Evolutionary conservation across 176 grass and related monocot species (phyloP).

Genomic region (Tillandsia fasciculata): DNA sequence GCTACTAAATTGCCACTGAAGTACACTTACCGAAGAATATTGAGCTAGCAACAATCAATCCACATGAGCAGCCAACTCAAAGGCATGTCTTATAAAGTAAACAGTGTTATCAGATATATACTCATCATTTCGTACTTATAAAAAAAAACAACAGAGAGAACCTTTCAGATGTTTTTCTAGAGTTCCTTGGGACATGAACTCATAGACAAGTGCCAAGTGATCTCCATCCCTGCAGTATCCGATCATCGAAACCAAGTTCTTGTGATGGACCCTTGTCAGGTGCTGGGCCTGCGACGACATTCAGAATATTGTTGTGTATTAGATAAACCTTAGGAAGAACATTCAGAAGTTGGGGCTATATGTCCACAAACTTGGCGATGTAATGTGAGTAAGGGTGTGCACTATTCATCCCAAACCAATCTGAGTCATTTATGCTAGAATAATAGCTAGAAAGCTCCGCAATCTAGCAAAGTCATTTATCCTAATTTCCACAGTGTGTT

Average conservation of each 20-base stretch:
- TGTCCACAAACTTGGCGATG: not conserved
- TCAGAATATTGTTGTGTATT: not conserved
- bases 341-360: not conserved
- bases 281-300: conserved; percentile 32
- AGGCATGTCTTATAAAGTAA: not conserved
- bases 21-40: too few species aligned
- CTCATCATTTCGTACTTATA: not conserved
- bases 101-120: not conserved
- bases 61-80: not conserved
- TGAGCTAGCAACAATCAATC: not conserved
- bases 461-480: too few species aligned
- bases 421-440: too few species aligned
- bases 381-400: too few species aligned
- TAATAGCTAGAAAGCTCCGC: too few species aligned
- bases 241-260: conserved; percentile 45
- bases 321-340: not conserved
- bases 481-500: too few species aligned
- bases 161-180: conserved; percentile 39
- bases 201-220: conserved; percentile 52
- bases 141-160: conserved; percentile 5
- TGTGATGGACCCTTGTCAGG: conserved; percentile 55
- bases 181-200: conserved; percentile 63
- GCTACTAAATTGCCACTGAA: too few species aligned
- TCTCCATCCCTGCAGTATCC: conserved; percentile 63
- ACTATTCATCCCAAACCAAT: not conserved